Evolutionary conservation across 352 stramenopile genomes (phyloP).

Genomic region (Saprolegnia diclina): DNA sequence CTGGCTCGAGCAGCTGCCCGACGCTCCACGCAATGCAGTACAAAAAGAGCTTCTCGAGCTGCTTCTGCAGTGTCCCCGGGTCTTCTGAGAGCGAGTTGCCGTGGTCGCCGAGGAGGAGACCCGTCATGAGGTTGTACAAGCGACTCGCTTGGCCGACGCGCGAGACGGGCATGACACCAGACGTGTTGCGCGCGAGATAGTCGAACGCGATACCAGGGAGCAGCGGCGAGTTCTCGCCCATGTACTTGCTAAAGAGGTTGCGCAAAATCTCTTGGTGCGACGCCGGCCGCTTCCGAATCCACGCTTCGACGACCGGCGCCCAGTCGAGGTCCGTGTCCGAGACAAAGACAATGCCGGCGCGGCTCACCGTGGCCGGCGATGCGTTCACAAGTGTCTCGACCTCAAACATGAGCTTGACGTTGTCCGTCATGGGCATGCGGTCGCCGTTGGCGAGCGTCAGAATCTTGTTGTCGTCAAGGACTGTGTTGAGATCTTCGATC

Average conservation of each 20-base stretch:
- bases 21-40: conserved; percentile 97
- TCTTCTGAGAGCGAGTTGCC: conserved; percentile 62
- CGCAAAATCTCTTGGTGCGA: conserved; percentile 86
- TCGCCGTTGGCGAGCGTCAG: conserved; percentile 96
- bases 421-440: conserved; percentile 97
- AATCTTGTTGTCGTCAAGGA: conserved; percentile 98
- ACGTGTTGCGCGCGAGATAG: conserved; percentile 92
- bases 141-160: conserved; percentile 82
- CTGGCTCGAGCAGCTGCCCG: conserved; percentile 92
- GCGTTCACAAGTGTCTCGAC: conserved; percentile 96
- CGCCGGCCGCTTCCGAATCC: conserved; percentile 89
- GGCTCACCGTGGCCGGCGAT: conserved; percentile 94
- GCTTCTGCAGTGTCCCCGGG: conserved; percentile 55
- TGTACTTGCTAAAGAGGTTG: conserved; percentile 94
- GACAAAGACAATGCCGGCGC: conserved; percentile 97
- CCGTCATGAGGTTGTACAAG: conserved; percentile 86
- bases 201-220: conserved; percentile 94
- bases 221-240: conserved; percentile 91
- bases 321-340: conserved; percentile 97
- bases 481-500: conserved; percentile 98
- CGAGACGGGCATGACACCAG: conserved; percentile 91
- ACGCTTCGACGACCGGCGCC: conserved; percentile 94
- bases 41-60: conserved; percentile 94
- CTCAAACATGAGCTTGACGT: conserved; percentile 97
- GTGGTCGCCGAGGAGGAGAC: conserved; percentile 84